These are phyloP conservation scores for Fusarium circinatum DNA, from an alignment of 2,329 filamentous ascomycete genomes.

Conservation along the genomic window DNA sequence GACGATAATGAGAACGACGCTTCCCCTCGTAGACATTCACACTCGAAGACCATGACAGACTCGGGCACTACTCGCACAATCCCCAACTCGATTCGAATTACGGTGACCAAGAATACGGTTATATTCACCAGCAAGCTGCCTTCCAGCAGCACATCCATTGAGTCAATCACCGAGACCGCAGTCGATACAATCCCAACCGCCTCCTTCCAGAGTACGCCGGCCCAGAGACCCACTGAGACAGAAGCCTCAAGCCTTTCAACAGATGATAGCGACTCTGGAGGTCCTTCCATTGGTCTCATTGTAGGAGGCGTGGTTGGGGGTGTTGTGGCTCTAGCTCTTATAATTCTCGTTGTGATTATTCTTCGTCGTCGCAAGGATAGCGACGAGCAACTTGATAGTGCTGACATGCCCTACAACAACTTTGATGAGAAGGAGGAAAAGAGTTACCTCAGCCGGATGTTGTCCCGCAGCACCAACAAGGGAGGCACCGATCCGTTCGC, in stretches of 20 bases:
- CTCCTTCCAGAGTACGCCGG: constrained; percentile 15
- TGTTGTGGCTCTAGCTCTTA: constrained; percentile 41
- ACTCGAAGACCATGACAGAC: constrained; percentile 46
- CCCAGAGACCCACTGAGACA: constrained; percentile 21
- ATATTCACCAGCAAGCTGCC: constrained; percentile 44
- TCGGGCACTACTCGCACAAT: constrained; percentile 52
- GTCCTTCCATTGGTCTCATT: constrained; percentile 46
- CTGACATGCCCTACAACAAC: constrained; percentile 22
- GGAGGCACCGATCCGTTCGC: constrained; percentile 53
- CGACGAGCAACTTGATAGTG: constrained; percentile 5
- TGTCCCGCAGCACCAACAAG: constrained; percentile 43
- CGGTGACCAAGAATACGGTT: constrained; percentile 50
- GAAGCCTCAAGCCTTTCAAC: neutral
- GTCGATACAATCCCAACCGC: constrained; percentile 5
- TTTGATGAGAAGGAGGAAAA: constrained; percentile 44
- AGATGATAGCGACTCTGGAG: neutral
- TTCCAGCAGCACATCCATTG: constrained; percentile 11
- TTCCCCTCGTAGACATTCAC: neutral
- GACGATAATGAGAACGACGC: neutral
- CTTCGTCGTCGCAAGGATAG: constrained; percentile 32
- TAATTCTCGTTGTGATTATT: constrained; percentile 35
- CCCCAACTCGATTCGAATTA: constrained; percentile 49
- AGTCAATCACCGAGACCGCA: constrained; percentile 9
- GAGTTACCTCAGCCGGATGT: constrained; percentile 32
- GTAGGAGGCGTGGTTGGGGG: constrained; percentile 49